Conservation (phyloP, 768 basidiomycete genomes). For the Tylopilus subfusipes region DNA sequence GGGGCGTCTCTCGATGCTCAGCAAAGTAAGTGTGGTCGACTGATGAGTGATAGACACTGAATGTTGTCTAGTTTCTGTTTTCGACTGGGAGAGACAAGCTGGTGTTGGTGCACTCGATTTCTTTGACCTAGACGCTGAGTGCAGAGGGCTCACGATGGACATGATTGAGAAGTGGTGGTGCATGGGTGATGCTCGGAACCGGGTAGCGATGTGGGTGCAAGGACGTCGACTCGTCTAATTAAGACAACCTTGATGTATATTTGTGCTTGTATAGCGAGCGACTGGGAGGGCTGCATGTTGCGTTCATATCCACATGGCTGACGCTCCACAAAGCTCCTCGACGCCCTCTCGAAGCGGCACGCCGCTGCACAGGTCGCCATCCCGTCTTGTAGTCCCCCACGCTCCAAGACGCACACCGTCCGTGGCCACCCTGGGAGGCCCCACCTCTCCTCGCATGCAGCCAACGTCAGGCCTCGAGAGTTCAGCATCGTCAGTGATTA, state of each 20-base stretch:
- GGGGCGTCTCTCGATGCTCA: conserved; percentile 76
- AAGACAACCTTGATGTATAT: not conserved
- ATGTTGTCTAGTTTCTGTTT: conserved; percentile 41
- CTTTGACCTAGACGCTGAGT: conserved; percentile 41
- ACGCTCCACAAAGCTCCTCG: conserved; percentile 24
- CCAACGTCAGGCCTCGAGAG: conserved; percentile 47
- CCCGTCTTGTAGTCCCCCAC: conserved; percentile 52
- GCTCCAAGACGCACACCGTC: conserved; percentile 52
- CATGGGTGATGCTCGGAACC: conserved; percentile 67
- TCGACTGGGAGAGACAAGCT: conserved; percentile 34
- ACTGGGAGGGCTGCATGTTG: not conserved
- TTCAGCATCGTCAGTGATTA: conserved; percentile 68
- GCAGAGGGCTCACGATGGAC: conserved; percentile 38
- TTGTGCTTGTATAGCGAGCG: conserved; percentile 21
- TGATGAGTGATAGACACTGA: not conserved
- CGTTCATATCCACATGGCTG: conserved; percentile 17
- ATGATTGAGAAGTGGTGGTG: conserved; percentile 92
- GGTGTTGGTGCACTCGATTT: conserved; percentile 72
- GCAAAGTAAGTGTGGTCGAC: conserved; percentile 47
- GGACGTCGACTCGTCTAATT: conserved; percentile 36
- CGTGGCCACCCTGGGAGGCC: conserved; percentile 49
- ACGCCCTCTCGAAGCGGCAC: conserved; percentile 38
- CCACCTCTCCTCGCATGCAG: conserved; percentile 26
- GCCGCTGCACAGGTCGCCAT: conserved; percentile 40
- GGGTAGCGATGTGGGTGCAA: conserved; percentile 72